These are phyloP conservation scores for Delphinella strobiligena DNA, from an alignment of 2,329 filamentous ascomycete species.

Conservation along the genomic window DNA sequence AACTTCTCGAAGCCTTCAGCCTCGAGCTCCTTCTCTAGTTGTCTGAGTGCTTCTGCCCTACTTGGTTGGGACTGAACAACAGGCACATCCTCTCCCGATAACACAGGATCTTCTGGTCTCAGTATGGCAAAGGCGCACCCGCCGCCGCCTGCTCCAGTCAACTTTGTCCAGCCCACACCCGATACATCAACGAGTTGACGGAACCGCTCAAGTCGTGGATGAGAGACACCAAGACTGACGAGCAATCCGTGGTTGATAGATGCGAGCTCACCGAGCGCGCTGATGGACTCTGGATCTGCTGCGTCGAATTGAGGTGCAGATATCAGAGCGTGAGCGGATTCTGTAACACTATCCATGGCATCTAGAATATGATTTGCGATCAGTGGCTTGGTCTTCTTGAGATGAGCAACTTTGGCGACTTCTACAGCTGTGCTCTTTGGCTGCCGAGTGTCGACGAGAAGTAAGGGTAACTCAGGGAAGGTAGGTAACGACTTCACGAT, in stretches of 20 bases:
- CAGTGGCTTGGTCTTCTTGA: conserved; percentile 60
- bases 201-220: conserved; percentile 83
- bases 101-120: conserved; percentile 41
- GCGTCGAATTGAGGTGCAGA: conserved; percentile 53
- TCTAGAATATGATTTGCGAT: conserved; percentile 74
- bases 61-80: conserved; percentile 1
- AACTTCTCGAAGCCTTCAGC: conserved; percentile 65
- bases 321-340: conserved; percentile 44
- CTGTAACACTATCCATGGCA: conserved; percentile 66
- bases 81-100: conserved; percentile 6
- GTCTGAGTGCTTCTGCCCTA: conserved; percentile 31
- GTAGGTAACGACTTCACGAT: conserved; percentile 64
- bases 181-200: conserved; percentile 82
- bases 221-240: conserved; percentile 84
- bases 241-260: conserved; percentile 88
- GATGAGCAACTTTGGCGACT: conserved; percentile 69
- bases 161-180: conserved; percentile 90
- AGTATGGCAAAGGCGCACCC: conserved; percentile 91
- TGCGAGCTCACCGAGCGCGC: conserved; percentile 74
- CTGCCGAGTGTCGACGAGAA: conserved; percentile 82
- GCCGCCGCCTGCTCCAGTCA: conserved; percentile 90
- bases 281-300: conserved; percentile 50
- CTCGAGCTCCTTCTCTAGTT: conserved; percentile 49
- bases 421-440: conserved; percentile 74
- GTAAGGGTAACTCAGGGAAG: conserved; percentile 82